These are phyloP conservation scores for Beauveria sp. DNA, from an alignment of 2,329 filamentous ascomycete genomes.

Conservation along the genomic window DNA sequence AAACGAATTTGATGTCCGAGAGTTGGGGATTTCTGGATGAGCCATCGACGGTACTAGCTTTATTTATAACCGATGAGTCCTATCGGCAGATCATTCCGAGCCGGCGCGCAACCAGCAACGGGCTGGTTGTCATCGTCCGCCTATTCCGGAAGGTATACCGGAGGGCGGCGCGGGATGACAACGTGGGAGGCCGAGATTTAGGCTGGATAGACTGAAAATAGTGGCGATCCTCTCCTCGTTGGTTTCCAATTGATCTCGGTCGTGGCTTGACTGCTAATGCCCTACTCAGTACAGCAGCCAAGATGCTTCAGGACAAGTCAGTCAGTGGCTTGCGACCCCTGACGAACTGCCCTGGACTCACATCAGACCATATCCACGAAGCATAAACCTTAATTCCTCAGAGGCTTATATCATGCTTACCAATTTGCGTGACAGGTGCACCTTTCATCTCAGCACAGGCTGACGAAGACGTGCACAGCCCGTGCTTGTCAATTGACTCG, in stretches of 20 bases:
- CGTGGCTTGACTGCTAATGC: background rate
- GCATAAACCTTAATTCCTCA: background rate
- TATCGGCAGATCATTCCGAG: background rate
- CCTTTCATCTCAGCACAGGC: background rate
- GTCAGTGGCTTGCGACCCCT: background rate
- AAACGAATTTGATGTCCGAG: background rate
- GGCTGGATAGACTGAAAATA: background rate
- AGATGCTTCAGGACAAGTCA: background rate
- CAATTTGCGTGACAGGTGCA: background rate
- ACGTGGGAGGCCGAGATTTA: background rate
- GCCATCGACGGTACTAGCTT: background rate
- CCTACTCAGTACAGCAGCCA: background rate
- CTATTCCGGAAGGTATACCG: background rate
- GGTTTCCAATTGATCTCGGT: background rate
- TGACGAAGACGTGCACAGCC: background rate
- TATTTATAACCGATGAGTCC: background rate
- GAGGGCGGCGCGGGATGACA: background rate
- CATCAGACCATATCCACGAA: background rate
- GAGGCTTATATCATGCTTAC: background rate
- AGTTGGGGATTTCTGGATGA: background rate
- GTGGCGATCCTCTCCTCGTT: background rate
- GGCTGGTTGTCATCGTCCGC: background rate
- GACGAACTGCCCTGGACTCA: background rate
- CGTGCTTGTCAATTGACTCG: background rate
- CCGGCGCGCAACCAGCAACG: background rate